phyloP scores from a whole-genome alignment of 306 rosid species.

The Sphenostylis stenocarpa region DNA sequence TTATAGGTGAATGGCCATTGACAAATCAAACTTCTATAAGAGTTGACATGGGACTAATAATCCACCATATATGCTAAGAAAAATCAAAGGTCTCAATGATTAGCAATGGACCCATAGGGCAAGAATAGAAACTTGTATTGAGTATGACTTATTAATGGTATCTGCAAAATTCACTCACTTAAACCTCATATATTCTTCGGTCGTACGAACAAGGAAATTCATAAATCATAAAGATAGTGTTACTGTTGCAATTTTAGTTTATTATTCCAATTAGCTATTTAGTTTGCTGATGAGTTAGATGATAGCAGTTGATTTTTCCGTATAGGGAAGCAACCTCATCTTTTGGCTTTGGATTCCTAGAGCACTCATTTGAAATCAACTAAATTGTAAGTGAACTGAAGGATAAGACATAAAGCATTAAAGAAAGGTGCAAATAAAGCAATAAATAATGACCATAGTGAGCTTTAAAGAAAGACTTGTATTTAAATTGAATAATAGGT shows the following conservation, averaged over 20 bases:
- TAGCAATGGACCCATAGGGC: conserved; percentile 43
- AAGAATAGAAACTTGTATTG: neutral
- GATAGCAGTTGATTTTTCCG: neutral
- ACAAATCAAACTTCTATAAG: conserved; percentile 30
- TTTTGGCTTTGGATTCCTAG: neutral
- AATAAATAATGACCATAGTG: too few relatives aligned
- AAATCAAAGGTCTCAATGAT: conserved; percentile 41
- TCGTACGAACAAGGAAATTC: neutral
- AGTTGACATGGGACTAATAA: conserved; percentile 33
- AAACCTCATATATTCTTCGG: neutral
- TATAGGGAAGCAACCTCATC: neutral
- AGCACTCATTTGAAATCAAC: neutral
- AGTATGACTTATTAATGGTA: neutral
- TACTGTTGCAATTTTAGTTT: neutral
- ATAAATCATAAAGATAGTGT: neutral
- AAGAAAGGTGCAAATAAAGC: neutral
- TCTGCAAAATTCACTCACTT: neutral
- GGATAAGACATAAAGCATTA: neutral
- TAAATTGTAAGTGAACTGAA: neutral
- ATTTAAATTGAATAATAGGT: neutral
- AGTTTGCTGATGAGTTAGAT: neutral
- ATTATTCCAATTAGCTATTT: neutral
- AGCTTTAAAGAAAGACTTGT: neutral
- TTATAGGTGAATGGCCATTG: conserved; percentile 18
- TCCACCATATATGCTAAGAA: conserved; percentile 12